Percentiles rank a stretch among this genome's conserved stretches.
Evolutionary conservation across 805 yeast species (phyloP).

Genomic region (Ogataea chonburiensis): DNA sequence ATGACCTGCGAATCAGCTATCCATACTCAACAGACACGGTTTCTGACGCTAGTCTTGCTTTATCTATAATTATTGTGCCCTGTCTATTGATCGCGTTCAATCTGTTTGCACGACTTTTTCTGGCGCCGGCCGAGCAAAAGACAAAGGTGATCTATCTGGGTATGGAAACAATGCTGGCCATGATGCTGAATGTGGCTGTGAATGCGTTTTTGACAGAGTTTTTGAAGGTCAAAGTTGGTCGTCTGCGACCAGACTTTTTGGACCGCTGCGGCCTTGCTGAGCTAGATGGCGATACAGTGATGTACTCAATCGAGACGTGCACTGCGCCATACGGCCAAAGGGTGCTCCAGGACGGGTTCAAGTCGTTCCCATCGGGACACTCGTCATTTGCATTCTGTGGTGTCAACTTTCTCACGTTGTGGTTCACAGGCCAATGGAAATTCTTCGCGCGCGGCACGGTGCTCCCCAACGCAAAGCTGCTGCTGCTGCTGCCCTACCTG

Average conservation of each 20-base stretch:
- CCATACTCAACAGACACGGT: constrained; percentile 5
- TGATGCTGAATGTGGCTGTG: constrained; percentile 41
- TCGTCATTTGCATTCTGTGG: constrained; percentile 71
- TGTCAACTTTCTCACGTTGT: constrained; percentile 55
- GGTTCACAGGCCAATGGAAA: constrained; percentile 61
- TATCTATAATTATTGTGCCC: neutral
- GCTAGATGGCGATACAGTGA: constrained; percentile 33
- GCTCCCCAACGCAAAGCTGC: constrained; percentile 11
- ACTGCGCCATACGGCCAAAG: constrained; percentile 34
- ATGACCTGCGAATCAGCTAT: constrained; percentile 5
- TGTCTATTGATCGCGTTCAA: neutral
- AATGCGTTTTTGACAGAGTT: constrained; percentile 63
- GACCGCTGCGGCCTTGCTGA: constrained; percentile 63
- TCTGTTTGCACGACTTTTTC: neutral
- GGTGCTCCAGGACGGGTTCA: constrained; percentile 57
- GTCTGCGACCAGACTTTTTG: constrained; percentile 86
- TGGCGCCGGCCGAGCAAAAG: constrained; percentile 8
- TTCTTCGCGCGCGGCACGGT: constrained; percentile 17
- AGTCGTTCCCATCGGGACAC: constrained; percentile 82
- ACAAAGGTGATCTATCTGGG: constrained; percentile 38
- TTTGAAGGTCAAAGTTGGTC: constrained; percentile 76
- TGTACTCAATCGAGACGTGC: constrained; percentile 34
- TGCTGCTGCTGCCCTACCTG: constrained; percentile 44
- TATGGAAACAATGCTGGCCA: constrained; percentile 37
- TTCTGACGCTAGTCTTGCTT: constrained; percentile 2